Conservation (phyloP, 202 grass and related monocot species). For the Setaria viridis region DNA sequence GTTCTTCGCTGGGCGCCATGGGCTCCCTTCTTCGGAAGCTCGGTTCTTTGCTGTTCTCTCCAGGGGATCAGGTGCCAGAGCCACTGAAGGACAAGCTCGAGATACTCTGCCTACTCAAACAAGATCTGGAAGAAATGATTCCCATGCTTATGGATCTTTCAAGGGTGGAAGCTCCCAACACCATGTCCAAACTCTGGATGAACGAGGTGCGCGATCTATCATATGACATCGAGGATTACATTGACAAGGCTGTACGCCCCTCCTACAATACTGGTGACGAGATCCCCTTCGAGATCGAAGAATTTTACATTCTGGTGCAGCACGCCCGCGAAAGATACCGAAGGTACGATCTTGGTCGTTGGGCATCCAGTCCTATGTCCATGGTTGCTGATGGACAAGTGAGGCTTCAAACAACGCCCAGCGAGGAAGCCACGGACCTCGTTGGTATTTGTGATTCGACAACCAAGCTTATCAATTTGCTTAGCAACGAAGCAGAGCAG, state of each 20-base stretch:
- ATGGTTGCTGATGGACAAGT: neutral
- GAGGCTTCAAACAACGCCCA: neutral
- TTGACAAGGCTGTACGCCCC: too few relatives aligned
- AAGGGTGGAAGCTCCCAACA: neutral
- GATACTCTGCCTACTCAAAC: neutral
- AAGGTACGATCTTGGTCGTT: neutral
- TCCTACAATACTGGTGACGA: neutral
- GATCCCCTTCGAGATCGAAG: fast-evolving
- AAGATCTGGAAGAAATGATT: neutral
- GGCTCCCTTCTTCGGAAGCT: neutral
- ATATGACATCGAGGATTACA: neutral
- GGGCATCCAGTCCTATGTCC: neutral
- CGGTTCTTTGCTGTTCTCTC: neutral
- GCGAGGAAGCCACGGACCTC: too few relatives aligned
- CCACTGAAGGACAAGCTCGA: neutral
- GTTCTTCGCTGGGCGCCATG: neutral
- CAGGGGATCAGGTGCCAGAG: neutral
- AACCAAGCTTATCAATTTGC: neutral
- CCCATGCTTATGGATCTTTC: neutral
- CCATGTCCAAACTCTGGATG: conserved; percentile 17
- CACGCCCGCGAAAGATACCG: neutral
- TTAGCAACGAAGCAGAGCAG: neutral
- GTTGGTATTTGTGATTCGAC: neutral
- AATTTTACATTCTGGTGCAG: too few relatives aligned
- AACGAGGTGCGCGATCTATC: conserved; percentile 7